Percentiles rank a stretch among this genome's conserved stretches.
Evolutionary conservation across 2,329 filamentous ascomycete genomes (phyloP).

Genomic region (Colletotrichum navitas): DNA sequence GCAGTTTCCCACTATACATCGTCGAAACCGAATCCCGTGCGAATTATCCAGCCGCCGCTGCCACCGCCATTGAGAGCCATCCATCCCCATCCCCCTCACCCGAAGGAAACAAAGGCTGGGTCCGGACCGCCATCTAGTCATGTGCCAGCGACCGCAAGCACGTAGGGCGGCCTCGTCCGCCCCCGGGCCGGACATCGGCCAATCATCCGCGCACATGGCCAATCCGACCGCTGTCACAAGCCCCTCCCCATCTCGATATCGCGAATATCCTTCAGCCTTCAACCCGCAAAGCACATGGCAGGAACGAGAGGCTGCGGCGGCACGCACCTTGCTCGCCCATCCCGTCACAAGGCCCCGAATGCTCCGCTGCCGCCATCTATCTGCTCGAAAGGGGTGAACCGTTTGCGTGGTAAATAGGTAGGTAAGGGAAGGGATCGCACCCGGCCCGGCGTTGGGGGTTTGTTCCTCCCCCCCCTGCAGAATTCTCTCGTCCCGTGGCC

Average conservation of each 20-base stretch:
- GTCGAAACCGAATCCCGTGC: not conserved
- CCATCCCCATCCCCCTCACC: not conserved
- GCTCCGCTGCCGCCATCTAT: not conserved
- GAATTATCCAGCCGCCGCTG: not conserved
- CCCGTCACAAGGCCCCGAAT: not conserved
- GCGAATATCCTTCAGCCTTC: not conserved
- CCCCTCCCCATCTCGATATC: not conserved
- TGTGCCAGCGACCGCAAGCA: slow-evolving; percentile 8
- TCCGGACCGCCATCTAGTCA: slow-evolving; percentile 16
- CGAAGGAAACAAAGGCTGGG: not conserved
- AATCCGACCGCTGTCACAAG: slow-evolving; percentile 40
- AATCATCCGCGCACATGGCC: slow-evolving; percentile 42
- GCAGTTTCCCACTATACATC: not conserved
- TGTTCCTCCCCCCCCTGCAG: not conserved
- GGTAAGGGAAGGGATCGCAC: not conserved
- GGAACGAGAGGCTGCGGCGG: slow-evolving; percentile 37
- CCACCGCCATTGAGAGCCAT: not conserved
- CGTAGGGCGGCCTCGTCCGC: slow-evolving; percentile 9
- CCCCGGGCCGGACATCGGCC: slow-evolving; percentile 35
- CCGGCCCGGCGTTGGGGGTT: not conserved
- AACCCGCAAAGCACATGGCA: slow-evolving; percentile 21
- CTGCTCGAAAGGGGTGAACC: not conserved
- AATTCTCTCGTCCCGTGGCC: not conserved
- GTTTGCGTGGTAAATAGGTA: not conserved
- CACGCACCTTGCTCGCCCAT: not conserved